Evolutionary conservation across 352 stramenopile genomes (phyloP).

Genomic region (Pythium phragmiticola): DNA sequence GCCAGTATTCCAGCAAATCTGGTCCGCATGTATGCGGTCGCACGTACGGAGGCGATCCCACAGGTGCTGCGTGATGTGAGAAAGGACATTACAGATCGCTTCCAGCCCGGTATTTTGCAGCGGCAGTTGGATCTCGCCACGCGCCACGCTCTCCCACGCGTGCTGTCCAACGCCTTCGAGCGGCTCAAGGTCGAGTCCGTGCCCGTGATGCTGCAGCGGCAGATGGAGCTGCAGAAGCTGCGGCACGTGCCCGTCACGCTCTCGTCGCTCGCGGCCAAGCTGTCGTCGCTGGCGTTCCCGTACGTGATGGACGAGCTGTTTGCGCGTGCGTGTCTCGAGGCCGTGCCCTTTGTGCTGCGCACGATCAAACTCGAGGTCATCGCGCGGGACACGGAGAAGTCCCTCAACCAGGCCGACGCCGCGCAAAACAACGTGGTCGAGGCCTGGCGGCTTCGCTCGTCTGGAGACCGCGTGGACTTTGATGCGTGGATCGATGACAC

Average conservation of each 20-base stretch:
- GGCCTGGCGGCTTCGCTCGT: conserved; percentile 39
- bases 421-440: conserved; percentile 53
- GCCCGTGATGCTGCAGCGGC: conserved; percentile 41
- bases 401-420: conserved; percentile 31
- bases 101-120: conserved; percentile 44
- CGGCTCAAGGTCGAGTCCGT: conserved; percentile 55
- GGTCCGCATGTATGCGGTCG: conserved; percentile 46
- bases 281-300: conserved; percentile 54
- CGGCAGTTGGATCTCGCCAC: conserved; percentile 26
- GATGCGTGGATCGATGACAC: conserved; percentile 66
- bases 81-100: conserved; percentile 57
- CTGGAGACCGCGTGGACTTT: conserved; percentile 38
- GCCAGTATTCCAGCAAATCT: conserved; percentile 46
- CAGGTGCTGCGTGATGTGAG: conserved; percentile 59
- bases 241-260: conserved; percentile 55
- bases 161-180: conserved; percentile 48
- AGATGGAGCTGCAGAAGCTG: conserved; percentile 38
- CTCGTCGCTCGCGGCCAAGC: conserved; percentile 37
- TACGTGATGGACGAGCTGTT: conserved; percentile 63
- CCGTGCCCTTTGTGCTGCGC: conserved; percentile 51
- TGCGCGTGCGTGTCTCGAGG: conserved; percentile 58
- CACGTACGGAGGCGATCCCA: conserved; percentile 57
- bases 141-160: conserved; percentile 45
- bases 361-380: conserved; percentile 72
- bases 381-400: conserved; percentile 42